A percentile compares a stretch with the other conserved stretches of the same genome.
phyloP scores from a whole-genome alignment of 768 basidiomycete species.

The Epithele typhae region DNA sequence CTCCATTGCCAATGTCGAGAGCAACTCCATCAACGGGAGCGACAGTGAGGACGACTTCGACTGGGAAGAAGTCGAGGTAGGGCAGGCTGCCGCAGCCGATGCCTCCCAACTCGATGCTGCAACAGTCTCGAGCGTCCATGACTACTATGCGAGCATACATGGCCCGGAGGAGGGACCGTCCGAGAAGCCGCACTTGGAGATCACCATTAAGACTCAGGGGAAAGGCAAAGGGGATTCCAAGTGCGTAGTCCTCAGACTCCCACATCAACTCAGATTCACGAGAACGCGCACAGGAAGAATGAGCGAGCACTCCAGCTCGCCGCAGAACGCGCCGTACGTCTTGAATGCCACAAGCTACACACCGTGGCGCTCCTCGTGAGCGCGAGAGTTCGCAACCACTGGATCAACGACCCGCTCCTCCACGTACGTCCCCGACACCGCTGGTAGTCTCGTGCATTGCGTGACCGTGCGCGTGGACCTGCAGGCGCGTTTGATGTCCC shows the following conservation, averaged over 20 bases:
- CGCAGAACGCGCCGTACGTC: slow-evolving; percentile 67
- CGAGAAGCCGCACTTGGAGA: slow-evolving; percentile 54
- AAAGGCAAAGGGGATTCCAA: slow-evolving; percentile 38
- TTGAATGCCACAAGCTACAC: slow-evolving; percentile 88
- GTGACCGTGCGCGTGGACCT: no score
- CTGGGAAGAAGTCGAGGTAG: slow-evolving; percentile 76
- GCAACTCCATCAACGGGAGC: slow-evolving; percentile 19
- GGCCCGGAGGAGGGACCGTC: slow-evolving; percentile 21
- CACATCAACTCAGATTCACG: no score
- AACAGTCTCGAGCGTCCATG: background rate
- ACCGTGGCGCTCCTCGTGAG: slow-evolving; percentile 77
- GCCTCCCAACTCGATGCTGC: background rate
- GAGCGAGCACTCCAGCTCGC: slow-evolving; percentile 39
- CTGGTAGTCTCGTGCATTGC: background rate
- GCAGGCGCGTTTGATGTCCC: slow-evolving; percentile 84
- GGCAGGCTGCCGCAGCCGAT: slow-evolving; percentile 21
- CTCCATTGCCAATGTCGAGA: slow-evolving; percentile 10
- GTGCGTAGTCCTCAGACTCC: no score
- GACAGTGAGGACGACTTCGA: slow-evolving; percentile 66
- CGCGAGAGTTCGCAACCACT: slow-evolving; percentile 71
- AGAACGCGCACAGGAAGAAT: slow-evolving; percentile 31
- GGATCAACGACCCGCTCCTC: slow-evolving; percentile 77
- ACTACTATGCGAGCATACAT: slow-evolving; percentile 2
- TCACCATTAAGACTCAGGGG: slow-evolving; percentile 52
- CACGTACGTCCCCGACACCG: slow-evolving; percentile 54